Evolutionary conservation across 1,284 basidiomycete genomes (phyloP), one percentile per base, ranked within the genome.

Genomic region (Tylopilus sp.): DNA sequence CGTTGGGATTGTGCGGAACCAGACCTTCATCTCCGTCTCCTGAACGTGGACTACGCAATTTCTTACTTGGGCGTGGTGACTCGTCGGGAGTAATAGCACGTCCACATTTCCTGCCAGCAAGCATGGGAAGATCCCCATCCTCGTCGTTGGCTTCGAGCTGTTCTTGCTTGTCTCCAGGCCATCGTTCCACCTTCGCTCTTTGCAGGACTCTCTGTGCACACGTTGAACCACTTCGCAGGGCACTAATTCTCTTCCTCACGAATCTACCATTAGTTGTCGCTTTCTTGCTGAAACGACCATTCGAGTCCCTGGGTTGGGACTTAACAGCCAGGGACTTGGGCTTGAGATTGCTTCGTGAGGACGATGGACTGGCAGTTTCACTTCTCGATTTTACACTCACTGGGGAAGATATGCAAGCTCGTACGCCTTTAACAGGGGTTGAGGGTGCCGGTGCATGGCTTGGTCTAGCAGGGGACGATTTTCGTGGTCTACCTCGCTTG

Each of bases 221-320:
- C 25, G 75, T 52, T 57, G 70, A 52, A 59, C 65, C 52, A 59
- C 53, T 54, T 41, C 57, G 62, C 19, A 60, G 55, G 47, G 60
- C 52, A 49, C 63, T 54, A 49, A 71, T 57, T 52, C 72, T 72
- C 62, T 71, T 75, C 59, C 77, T 70, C 63, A 73, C 61, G 57
- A 68, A 72, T 63, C 73, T 67, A 58, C 83, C 83, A 54, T 86
- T 84, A 10, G 74, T 76, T 20, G 73, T 72, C 25, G 68, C 65
- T 61, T 80, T 81, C 69, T 77, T 79, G 36, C 78, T 79, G 49
- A 80, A 80, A 19, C 78, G 70, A 40, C 79, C 78, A 54, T 80
- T 78, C 31, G 67, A 66, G 54, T 77, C 77, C 41, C 78, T 74
- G 8, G 78, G 78, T 57, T 81, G 79, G n/a, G 63, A 63, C 48